These are phyloP conservation scores for Lepidium africanum DNA, from an alignment of 345 rosid genomes.

Conservation along the genomic window DNA sequence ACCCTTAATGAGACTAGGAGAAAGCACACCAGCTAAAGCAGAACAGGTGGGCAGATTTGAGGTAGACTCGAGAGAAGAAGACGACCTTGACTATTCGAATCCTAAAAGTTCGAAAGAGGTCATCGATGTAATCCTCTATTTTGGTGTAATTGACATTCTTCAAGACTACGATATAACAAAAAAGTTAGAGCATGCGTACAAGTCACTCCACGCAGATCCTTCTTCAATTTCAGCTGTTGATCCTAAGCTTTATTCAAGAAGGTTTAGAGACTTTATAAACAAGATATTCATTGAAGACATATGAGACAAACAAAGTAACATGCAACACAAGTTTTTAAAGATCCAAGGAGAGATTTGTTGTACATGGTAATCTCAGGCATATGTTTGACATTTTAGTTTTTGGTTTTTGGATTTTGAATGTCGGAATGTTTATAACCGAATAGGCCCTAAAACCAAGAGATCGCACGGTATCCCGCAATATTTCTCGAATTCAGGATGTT, in stretches of 20 bases:
- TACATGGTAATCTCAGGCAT: constrained; percentile 2
- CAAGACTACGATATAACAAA: constrained; percentile 65
- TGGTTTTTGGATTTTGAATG: constrained; percentile 1
- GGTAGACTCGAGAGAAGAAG: constrained; percentile 23
- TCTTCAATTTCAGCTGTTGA: constrained; percentile 63
- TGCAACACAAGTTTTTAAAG: constrained; percentile 1
- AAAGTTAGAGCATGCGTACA: constrained; percentile 63
- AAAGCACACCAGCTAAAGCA: constrained; percentile 51
- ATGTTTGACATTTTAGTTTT: constrained; percentile 9
- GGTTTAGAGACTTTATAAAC: constrained; percentile 54
- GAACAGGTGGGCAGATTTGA: constrained; percentile 35
- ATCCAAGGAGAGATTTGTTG: neutral
- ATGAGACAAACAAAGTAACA: constrained; percentile 2
- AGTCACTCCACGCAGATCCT: constrained; percentile 54
- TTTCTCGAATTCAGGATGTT: constrained; percentile 13
- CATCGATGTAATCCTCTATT: constrained; percentile 47
- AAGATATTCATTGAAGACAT: constrained; percentile 51
- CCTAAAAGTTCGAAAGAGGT: constrained; percentile 27
- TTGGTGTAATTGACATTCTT: constrained; percentile 57
- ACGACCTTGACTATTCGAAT: constrained; percentile 20
- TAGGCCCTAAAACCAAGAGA: neutral
- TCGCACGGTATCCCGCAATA: constrained; percentile 13
- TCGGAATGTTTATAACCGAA: neutral
- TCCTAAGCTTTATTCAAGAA: constrained; percentile 55
- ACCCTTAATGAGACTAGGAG: constrained; percentile 46